Evolutionary conservation across 2,329 filamentous ascomycete species (phyloP).

Genomic region (Aureobasidium sp.): DNA sequence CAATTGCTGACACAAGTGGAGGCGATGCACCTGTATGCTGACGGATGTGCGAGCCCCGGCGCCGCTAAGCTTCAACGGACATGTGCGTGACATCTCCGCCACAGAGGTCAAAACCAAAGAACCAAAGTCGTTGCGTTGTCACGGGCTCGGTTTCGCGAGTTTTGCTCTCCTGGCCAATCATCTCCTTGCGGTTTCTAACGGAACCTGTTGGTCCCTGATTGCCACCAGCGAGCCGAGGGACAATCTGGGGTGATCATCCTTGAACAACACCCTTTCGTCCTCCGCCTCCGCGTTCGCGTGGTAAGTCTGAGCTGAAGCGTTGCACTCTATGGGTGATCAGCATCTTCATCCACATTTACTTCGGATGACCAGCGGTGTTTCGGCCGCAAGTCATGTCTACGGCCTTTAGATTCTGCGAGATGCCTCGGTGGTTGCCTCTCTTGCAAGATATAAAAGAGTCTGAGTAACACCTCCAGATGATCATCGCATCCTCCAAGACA

Average conservation of each 20-base stretch:
- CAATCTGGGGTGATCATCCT: slow-evolving; percentile 15
- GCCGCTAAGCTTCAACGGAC: slow-evolving; percentile 8
- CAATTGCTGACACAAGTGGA: slow-evolving; percentile 5
- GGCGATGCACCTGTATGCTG: background rate
- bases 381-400: slow-evolving; percentile 3
- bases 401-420: background rate
- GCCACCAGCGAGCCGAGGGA: slow-evolving; percentile 8
- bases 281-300: background rate
- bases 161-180: slow-evolving; percentile 2
- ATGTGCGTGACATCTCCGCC: background rate
- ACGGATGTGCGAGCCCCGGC: slow-evolving; percentile 1
- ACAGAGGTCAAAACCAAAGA: no score
- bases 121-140: background rate
- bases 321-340: background rate
- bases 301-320: background rate
- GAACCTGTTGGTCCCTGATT: background rate
- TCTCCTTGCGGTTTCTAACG: background rate
- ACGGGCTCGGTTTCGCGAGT: background rate
- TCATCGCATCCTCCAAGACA: background rate
- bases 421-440: slow-evolving; percentile 19
- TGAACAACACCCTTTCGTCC: background rate
- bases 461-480: background rate
- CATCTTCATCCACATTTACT: background rate
- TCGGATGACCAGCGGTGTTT: background rate
- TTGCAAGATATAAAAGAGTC: background rate